Percentiles rank a stretch among this genome's conserved stretches.
Evolutionary conservation across 192 early-diverging fungal species (phyloP).

Genomic region (Rhizophagus sp.): DNA sequence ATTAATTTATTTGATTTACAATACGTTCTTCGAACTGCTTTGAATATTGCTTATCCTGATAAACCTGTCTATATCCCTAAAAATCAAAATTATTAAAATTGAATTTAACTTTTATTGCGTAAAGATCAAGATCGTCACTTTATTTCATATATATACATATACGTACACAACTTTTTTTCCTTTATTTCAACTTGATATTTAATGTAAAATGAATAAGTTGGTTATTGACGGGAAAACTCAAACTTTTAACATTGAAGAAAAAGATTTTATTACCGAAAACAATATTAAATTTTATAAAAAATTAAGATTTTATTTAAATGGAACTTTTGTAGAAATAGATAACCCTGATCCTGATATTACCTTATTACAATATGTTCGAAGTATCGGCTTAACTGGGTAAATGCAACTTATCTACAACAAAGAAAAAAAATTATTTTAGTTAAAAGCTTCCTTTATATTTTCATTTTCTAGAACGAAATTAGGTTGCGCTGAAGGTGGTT

Average conservation of each 20-base stretch:
- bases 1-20: conserved; percentile 18
- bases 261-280: not conserved
- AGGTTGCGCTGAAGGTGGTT: conserved; percentile 80
- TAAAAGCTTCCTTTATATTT: not conserved
- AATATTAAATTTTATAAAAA: conserved; percentile 25
- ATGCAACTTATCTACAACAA: not conserved
- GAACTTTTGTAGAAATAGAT: conserved; percentile 50
- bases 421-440: not conserved
- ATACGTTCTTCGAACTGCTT: not conserved
- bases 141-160: no score
- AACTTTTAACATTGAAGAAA: not conserved
- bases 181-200: no score
- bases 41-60: conserved; percentile 15
- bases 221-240: not conserved
- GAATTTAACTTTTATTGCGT: no score
- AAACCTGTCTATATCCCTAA: conserved; percentile 3
- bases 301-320: conserved; percentile 66
- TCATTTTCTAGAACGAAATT: conserved; percentile 61
- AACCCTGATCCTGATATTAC: conserved; percentile 65
- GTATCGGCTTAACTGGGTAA: conserved; percentile 57
- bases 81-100: no score
- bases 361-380: conserved; percentile 67
- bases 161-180: no score
- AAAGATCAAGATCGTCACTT: no score
- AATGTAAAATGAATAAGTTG: not conserved